These are phyloP conservation scores for Fusarium aywerte DNA, from an alignment of 2,329 filamentous ascomycete species.

Conservation along the genomic window DNA sequence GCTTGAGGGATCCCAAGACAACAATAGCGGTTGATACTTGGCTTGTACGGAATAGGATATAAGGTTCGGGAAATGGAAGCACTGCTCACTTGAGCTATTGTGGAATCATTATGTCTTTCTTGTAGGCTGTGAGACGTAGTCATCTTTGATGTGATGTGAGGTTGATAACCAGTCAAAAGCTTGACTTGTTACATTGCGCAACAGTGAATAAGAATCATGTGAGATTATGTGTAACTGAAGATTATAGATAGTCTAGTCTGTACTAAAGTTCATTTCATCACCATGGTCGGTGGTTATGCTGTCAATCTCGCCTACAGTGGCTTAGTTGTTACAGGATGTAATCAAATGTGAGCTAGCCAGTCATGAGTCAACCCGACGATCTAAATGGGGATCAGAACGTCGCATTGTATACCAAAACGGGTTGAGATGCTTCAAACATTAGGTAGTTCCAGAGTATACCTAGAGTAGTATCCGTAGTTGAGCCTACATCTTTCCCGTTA, in stretches of 20 bases:
- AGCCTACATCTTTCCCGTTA: background rate
- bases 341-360: background rate
- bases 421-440: background rate
- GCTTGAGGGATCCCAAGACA: constrained; percentile 9
- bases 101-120: constrained; percentile 12
- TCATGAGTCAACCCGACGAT: background rate
- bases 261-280: background rate
- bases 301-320: constrained; percentile 5
- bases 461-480: no score
- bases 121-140: constrained; percentile 4
- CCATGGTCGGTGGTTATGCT: background rate
- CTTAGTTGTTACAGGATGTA: no score
- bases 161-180: background rate
- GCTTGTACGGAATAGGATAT: constrained; percentile 28
- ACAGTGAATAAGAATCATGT: background rate
- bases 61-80: constrained; percentile 24
- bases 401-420: constrained; percentile 20
- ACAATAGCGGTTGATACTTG: constrained; percentile 17
- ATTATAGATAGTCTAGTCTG: background rate
- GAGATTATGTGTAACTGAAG: background rate
- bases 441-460: background rate
- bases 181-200: background rate
- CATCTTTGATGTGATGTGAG: constrained; percentile 3
- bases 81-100: constrained; percentile 23
- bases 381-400: background rate